Base-by-base conservation (phyloP, 768 basidiomycete species). In the Suillus decipiens region DNA sequence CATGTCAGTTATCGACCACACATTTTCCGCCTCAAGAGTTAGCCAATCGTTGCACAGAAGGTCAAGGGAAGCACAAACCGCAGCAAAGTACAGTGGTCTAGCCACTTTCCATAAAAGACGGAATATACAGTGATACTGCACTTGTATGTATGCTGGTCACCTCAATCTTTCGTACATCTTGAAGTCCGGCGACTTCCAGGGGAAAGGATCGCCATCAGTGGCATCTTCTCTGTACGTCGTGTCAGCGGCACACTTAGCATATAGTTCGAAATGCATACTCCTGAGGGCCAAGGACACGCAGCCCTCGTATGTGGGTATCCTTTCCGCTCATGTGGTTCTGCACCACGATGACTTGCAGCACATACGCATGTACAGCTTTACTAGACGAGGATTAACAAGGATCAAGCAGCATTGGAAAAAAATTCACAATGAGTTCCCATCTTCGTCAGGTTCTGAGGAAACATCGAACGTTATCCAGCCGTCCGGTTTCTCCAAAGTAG, bases 241-340 rank as follows among this genome's bases (percentile, higher is more conserved):
- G 47, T 60, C 36, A 34, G 53, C 39, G 65, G 39, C 67, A 60
- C 33, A 43, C 48, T 43, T 53, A 31, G 19, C n/a, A 50, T 1
- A 59, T 39, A 36, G 17, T 57, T n/a, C 6, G 47, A 28, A 37
- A 57, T 24, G 60, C 85, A 64, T 72, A 96, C 96, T 90, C 90
- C 8, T 87, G 75, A 3, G 94, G 92, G 0, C 95, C 96, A 60
- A 94, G 85, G n/a, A 98, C 83, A 41, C 83, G 87, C 45, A 99
- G 76, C 4, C 96, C 96, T 14, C 97, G 87, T 19, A 99, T 92
- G 77, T 99, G 97, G 10, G 97, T 99, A 76, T 99, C 97, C 73
- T 99, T 99, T 7, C 97, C 97, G 69, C 96, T 98, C 89, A 97
- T 90, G 72, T 99, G 95, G 72, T 99, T 99, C 24, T 90, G 88